These are phyloP conservation scores for Glomus cerebriforme DNA, from an alignment of 192 early-diverging fungal genomes.

Conservation along the genomic window DNA sequence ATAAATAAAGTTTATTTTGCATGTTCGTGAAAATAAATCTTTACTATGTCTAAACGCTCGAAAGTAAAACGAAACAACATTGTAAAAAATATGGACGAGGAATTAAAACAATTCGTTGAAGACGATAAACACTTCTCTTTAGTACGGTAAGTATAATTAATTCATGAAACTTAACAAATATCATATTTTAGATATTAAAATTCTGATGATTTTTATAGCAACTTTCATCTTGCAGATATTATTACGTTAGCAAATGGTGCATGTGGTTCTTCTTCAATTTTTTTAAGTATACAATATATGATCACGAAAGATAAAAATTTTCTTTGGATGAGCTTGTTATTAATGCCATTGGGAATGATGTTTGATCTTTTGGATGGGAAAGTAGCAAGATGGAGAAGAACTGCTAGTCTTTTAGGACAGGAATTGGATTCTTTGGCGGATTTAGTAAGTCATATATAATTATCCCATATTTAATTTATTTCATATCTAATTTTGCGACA, in stretches of 20 bases:
- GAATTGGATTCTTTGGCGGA: slow-evolving; percentile 91
- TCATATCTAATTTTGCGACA: neutral
- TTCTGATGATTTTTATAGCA: slow-evolving; percentile 39
- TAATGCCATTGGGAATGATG: slow-evolving; percentile 68
- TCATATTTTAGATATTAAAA: neutral
- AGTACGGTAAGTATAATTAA: neutral
- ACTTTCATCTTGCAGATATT: slow-evolving; percentile 82
- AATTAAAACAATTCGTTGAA: neutral
- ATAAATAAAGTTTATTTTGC: no score
- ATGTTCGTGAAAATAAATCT: no score
- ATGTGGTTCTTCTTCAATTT: slow-evolving; percentile 72
- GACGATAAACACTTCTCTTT: slow-evolving; percentile 28
- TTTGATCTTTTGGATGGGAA: slow-evolving; percentile 80
- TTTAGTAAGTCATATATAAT: slow-evolving; percentile 52
- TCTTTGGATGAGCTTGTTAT: slow-evolving; percentile 61
- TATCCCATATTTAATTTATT: neutral
- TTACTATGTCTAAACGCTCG: no score
- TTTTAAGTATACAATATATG: slow-evolving; percentile 73
- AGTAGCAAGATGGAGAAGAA: slow-evolving; percentile 80
- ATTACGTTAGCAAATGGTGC: slow-evolving; percentile 86
- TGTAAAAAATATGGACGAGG: neutral
- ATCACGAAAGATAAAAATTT: slow-evolving; percentile 63
- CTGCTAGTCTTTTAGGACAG: slow-evolving; percentile 77
- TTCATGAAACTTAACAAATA: no score
- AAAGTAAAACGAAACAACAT: no score